These are phyloP conservation scores for Aspergillus costaricaensis DNA, from an alignment of 2,329 filamentous ascomycete species.

Conservation along the genomic window DNA sequence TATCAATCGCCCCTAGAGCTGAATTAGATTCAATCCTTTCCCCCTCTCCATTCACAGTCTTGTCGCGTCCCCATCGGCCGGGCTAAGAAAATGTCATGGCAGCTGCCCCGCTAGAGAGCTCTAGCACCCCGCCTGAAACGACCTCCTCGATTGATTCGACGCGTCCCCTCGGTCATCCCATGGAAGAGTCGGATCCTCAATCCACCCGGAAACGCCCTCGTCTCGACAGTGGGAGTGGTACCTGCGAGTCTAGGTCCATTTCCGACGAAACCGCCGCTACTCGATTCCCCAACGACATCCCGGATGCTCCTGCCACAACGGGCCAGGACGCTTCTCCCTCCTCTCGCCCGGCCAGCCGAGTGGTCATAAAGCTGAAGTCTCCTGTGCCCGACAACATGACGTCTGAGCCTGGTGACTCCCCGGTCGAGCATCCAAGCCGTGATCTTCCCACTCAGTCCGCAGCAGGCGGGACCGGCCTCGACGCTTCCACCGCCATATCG, in stretches of 20 bases:
- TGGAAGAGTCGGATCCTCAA: constrained; percentile 44
- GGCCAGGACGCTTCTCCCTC: constrained; percentile 33
- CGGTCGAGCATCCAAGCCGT: constrained; percentile 17
- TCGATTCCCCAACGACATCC: constrained; percentile 22
- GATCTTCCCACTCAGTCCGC: constrained; percentile 17
- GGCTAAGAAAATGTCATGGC: constrained; percentile 47
- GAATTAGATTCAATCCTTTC: not conserved
- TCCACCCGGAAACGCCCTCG: constrained; percentile 50
- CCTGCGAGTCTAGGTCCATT: constrained; percentile 37
- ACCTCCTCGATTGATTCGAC: constrained; percentile 30
- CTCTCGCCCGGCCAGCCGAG: constrained; percentile 44
- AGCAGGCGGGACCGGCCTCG: constrained; percentile 20
- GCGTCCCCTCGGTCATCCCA: constrained; percentile 35
- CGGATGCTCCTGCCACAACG: constrained; percentile 31
- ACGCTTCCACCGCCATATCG: constrained; percentile 38
- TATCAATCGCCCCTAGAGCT: not conserved
- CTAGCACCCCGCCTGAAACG: constrained; percentile 43
- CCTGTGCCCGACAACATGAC: constrained; percentile 27
- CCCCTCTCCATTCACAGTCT: not conserved
- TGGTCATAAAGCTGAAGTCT: constrained; percentile 52
- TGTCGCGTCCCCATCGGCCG: not conserved
- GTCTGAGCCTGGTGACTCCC: constrained; percentile 15
- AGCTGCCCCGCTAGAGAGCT: constrained; percentile 49
- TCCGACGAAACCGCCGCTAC: constrained; percentile 25
- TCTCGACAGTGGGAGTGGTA: constrained; percentile 47